Evolutionary conservation across 1,139 yeast species (phyloP).

Genomic region (Hansenula lynferdii): DNA sequence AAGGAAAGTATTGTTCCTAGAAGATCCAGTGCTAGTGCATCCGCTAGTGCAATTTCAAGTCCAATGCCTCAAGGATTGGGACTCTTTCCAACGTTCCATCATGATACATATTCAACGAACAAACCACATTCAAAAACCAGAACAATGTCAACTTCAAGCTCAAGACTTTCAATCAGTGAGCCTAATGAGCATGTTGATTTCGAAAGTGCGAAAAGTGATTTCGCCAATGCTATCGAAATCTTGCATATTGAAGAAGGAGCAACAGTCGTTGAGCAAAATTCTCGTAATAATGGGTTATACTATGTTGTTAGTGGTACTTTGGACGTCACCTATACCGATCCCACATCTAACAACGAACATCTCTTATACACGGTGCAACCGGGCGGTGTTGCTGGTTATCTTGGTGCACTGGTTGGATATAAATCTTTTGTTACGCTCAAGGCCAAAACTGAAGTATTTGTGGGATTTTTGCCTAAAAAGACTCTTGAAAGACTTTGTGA

Average conservation of each 20-base stretch:
- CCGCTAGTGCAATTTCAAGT: conserved; percentile 19
- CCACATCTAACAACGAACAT: conserved; percentile 28
- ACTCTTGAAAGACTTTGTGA: conserved; percentile 67
- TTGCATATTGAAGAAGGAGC: conserved; percentile 50
- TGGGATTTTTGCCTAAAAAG: conserved; percentile 66
- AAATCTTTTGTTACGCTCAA: conserved; percentile 70
- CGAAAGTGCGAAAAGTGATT: conserved; percentile 55
- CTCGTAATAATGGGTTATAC: conserved; percentile 66
- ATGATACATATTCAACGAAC: conserved; percentile 1
- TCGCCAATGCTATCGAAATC: conserved; percentile 59
- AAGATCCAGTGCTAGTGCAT: conserved; percentile 11
- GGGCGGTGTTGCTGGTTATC: conserved; percentile 87
- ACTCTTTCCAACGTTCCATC: conserved; percentile 12
- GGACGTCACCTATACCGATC: conserved; percentile 46
- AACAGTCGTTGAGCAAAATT: conserved; percentile 57
- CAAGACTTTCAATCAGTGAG: conserved; percentile 4
- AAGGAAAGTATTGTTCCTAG: conserved; percentile 31
- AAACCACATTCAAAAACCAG: conserved; percentile 4
- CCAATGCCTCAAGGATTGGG: conserved; percentile 18
- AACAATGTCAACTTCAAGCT: conserved; percentile 13
- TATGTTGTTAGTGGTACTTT: conserved; percentile 76
- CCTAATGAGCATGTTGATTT: conserved; percentile 29
- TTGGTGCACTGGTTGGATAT: conserved; percentile 76
- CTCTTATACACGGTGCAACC: conserved; percentile 54
- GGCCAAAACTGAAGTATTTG: conserved; percentile 54